Evolutionary conservation across 202 grass and related monocot genomes (phyloP).

Genomic region (Hordeum pubiflorum): DNA sequence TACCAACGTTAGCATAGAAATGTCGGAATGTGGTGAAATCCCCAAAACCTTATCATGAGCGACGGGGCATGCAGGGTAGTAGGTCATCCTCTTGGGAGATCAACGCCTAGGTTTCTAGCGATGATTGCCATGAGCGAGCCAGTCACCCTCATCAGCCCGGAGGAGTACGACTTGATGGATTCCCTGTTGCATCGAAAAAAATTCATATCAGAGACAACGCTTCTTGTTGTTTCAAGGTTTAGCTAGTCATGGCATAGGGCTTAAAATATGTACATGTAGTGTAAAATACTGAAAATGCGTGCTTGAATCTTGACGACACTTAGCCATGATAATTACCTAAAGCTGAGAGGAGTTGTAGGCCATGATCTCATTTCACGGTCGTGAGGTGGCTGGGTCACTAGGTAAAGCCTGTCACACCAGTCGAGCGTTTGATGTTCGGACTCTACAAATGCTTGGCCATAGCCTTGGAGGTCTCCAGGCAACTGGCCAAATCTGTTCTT

Average conservation of each 20-base stretch:
- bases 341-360: neutral
- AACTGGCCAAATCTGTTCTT: neutral
- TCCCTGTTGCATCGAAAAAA: neutral
- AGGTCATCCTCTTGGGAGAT: neutral
- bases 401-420: neutral
- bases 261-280: neutral
- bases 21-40: neutral
- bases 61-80: neutral
- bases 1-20: neutral
- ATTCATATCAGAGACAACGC: neutral
- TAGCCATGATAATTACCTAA: neutral
- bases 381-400: neutral
- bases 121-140: neutral
- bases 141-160: neutral
- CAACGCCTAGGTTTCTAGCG: neutral
- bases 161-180: neutral
- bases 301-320: neutral
- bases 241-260: no score
- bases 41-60: neutral
- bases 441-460: neutral
- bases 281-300: neutral
- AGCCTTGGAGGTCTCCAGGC: neutral
- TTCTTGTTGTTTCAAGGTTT: neutral
- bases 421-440: neutral
- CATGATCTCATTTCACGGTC: neutral